Evolutionary conservation across 1,139 yeast species (phyloP).

Genomic region (Debaryomyces sp.): DNA sequence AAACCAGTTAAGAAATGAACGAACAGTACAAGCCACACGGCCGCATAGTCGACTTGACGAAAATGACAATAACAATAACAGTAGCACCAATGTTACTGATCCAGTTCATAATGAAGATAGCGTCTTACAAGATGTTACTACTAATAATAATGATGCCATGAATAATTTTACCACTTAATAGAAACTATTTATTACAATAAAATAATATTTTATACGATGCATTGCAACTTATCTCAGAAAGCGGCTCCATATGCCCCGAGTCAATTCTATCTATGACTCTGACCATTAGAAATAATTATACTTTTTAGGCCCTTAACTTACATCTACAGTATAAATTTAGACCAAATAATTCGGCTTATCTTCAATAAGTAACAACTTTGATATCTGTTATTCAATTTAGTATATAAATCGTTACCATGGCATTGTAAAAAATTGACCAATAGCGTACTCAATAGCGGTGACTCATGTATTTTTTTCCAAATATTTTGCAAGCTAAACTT

Average conservation of each 20-base stretch:
- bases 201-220: background rate
- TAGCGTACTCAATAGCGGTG: background rate
- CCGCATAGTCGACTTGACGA: background rate
- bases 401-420: background rate
- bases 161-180: constrained; percentile 3
- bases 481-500: background rate
- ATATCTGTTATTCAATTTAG: background rate
- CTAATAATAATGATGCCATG: background rate
- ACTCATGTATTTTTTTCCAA: background rate
- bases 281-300: background rate
- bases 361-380: background rate
- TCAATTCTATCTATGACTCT: background rate
- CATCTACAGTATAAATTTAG: background rate
- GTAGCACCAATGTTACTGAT: background rate
- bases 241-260: background rate
- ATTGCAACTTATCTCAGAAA: background rate
- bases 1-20: constrained; percentile 31
- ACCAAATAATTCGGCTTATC: background rate
- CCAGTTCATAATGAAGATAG: background rate
- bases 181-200: constrained; percentile 4
- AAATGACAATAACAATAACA: background rate
- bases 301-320: background rate
- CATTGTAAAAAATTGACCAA: background rate
- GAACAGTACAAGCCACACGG: background rate
- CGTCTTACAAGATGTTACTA: background rate